Evolutionary conservation across 805 yeast genomes (phyloP), one percentile per base, ranked within the genome.

Genomic region (Kuraishia capsulata): DNA sequence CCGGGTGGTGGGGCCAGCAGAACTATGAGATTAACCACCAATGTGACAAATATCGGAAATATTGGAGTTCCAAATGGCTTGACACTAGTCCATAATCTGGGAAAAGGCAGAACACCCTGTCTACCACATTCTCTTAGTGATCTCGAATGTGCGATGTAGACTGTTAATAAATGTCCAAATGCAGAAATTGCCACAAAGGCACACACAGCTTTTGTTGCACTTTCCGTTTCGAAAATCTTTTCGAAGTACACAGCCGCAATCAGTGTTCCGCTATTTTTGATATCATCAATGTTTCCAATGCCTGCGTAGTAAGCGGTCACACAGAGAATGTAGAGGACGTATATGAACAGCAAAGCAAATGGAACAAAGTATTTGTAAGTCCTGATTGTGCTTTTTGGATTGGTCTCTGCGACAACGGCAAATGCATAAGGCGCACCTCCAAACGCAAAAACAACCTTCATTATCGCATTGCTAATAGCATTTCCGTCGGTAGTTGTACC

Each of bases 1-100:
- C 92, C 94, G 20, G 89, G 84, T 16, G 92, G 90, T 31, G 86
- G 85, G 3, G 90, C 92, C 34, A 83, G 52, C 43, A 86, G 75
- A 36, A 87, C 78, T 38, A 85, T 66, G 30, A 81, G 59, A 62
- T 89, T 82, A 14, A 84, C 79, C 34, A 79, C 57, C 75, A 85
- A 84, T 54, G 85, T 94, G 56, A 81, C 81, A 48, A 78, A 66
- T 38, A 85, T 63, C 37, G 90, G 94, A 32, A 77, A 73, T 44
- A 75, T 59, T 33, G 95, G 95, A 2, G 92, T 67, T 47, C 71
- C 72, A 58, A 82, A 81, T 4, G 94, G 94, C 52, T 60, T 76
- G 32, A 78, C 75, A 36, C 81, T 62, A 4, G 89, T 86, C 59
- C 78, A 82, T 47, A 86, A 70, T 34, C 64, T 64, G 3, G 88